Conservation (phyloP, 495 filamentous ascomycete species). For the Patellaria atrata region DNA sequence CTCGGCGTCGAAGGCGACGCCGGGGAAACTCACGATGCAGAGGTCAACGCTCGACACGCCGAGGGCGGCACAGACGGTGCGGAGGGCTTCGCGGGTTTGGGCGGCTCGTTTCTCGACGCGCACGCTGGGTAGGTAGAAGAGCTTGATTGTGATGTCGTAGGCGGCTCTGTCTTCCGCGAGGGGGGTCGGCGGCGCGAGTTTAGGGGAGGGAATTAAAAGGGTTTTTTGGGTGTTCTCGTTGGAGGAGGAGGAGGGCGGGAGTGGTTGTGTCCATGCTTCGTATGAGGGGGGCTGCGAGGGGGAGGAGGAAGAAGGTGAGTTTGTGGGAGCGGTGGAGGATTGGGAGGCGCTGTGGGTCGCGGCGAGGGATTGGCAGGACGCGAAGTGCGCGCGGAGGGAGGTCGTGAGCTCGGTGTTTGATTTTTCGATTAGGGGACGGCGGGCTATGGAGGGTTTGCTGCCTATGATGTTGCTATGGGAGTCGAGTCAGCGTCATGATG, state of each 20-base stretch:
- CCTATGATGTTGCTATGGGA: slow-evolving; percentile 65
- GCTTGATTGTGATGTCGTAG: slow-evolving; percentile 87
- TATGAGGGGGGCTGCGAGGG: slow-evolving; percentile 28
- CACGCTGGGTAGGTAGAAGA: slow-evolving; percentile 75
- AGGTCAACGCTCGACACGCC: slow-evolving; percentile 65
- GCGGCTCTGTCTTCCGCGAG: slow-evolving; percentile 62
- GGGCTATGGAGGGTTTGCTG: slow-evolving; percentile 63
- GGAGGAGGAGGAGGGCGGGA: no score
- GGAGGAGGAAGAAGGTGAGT: slow-evolving; percentile 19
- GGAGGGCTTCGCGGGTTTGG: slow-evolving; percentile 62
- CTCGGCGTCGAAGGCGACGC: slow-evolving; percentile 84
- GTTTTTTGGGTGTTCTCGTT: slow-evolving; percentile 36
- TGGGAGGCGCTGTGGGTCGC: background rate
- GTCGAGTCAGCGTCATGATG: slow-evolving; percentile 1
- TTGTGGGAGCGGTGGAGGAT: slow-evolving; percentile 14
- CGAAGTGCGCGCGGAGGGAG: slow-evolving; percentile 69
- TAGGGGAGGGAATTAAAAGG: slow-evolving; percentile 63
- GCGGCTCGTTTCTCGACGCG: slow-evolving; percentile 42
- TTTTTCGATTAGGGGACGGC: slow-evolving; percentile 54
- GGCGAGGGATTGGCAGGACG: slow-evolving; percentile 27
- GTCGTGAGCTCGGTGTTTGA: slow-evolving; percentile 81
- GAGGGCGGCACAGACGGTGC: slow-evolving; percentile 65
- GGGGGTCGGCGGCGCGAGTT: slow-evolving; percentile 53
- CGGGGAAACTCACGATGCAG: slow-evolving; percentile 83
- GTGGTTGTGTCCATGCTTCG: slow-evolving; percentile 56